Conservation (phyloP, 2,329 filamentous ascomycete species). For the Albophoma yamanashiensis region DNA sequence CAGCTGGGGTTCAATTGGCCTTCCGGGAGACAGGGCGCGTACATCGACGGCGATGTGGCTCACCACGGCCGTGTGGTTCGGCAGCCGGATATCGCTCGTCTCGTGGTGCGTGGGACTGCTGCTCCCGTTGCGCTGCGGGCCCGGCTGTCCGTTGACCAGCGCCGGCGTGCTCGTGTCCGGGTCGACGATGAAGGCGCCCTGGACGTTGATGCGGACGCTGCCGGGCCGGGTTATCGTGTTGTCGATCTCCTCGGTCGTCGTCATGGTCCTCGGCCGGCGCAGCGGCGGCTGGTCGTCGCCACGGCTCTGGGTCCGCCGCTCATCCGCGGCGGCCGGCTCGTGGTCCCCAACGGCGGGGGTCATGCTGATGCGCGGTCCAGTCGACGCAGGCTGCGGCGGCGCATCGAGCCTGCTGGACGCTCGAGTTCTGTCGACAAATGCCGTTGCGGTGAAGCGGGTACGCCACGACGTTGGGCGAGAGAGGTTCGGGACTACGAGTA, state of each 20-base stretch:
- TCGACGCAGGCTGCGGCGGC: background rate
- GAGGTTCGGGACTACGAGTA: background rate
- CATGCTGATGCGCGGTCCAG: constrained; percentile 4
- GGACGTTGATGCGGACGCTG: constrained; percentile 88
- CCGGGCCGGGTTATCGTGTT: constrained; percentile 52
- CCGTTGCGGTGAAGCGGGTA: background rate
- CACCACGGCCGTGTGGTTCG: constrained; percentile 88
- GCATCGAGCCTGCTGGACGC: background rate
- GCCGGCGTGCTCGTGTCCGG: constrained; percentile 52
- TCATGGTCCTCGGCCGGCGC: constrained; percentile 22
- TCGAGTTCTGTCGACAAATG: background rate
- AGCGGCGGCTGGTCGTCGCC: background rate
- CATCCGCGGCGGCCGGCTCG: background rate
- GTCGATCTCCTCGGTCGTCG: constrained; percentile 46
- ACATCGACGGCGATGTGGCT: constrained; percentile 97
- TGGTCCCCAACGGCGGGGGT: constrained; percentile 4
- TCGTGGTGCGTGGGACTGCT: constrained; percentile 47
- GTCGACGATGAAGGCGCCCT: constrained; percentile 93
- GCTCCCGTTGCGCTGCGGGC: constrained; percentile 25
- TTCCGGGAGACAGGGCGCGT: constrained; percentile 21
- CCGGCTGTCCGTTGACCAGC: constrained; percentile 14
- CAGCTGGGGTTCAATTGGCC: background rate
- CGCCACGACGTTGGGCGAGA: background rate
- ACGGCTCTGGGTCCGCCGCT: background rate
- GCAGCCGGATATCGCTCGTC: constrained; percentile 88